phyloP scores from a whole-genome alignment of 306 rosid species.

The Abrus pulchellus region DNA sequence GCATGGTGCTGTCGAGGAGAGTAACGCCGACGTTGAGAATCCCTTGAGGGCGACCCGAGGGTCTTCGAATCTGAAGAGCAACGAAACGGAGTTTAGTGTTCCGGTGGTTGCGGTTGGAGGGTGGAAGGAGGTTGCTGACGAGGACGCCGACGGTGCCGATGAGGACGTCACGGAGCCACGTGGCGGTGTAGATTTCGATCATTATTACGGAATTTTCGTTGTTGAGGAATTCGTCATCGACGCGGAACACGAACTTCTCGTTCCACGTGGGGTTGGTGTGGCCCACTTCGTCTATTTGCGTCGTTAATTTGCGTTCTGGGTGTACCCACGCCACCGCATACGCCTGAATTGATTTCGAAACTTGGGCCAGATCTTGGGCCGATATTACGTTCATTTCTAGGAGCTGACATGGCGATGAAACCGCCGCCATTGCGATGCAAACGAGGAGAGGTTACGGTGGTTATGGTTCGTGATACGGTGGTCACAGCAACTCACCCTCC shows the following conservation, averaged over 20 bases:
- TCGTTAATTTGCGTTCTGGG: conserved; percentile 64
- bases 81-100: conserved; percentile 62
- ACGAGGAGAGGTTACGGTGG: background rate
- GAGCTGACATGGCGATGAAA: conserved; percentile 45
- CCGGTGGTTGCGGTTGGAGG: conserved; percentile 31
- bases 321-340: conserved; percentile 81
- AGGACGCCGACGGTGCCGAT: conserved; percentile 67
- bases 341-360: conserved; percentile 60
- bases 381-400: conserved; percentile 78
- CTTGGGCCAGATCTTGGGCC: conserved; percentile 64
- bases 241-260: conserved; percentile 79
- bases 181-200: conserved; percentile 65
- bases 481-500: conserved; percentile 17
- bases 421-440: conserved; percentile 5
- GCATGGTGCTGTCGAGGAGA: conserved; percentile 63
- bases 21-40: conserved; percentile 69
- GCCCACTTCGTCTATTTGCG: conserved; percentile 64
- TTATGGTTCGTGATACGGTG: background rate
- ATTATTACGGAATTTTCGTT: conserved; percentile 55
- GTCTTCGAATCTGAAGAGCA: conserved; percentile 73
- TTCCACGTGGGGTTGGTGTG: conserved; percentile 78
- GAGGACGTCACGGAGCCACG: conserved; percentile 63
- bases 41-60: conserved; percentile 82
- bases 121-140: conserved; percentile 58
- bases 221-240: conserved; percentile 59